phyloP scores from a whole-genome alignment of 768 basidiomycete genomes.

The Xerocomellus intermedius region DNA sequence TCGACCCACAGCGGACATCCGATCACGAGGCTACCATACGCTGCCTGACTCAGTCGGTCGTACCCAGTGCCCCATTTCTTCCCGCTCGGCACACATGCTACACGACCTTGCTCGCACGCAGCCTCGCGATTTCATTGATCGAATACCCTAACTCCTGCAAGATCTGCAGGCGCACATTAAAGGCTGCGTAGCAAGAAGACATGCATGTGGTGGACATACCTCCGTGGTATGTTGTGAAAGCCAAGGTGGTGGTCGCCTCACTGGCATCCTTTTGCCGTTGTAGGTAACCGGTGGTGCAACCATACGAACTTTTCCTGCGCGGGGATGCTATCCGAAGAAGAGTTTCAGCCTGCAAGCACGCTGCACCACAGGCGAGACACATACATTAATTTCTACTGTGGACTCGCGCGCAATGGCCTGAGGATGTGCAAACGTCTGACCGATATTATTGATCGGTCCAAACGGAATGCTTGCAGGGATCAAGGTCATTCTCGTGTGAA shows the following conservation, averaged over 20 bases:
- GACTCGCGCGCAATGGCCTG: conserved; percentile 75
- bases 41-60: background rate
- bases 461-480: conserved; percentile 60
- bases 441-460: conserved; percentile 90
- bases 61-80: conserved; percentile 20
- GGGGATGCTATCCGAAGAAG: conserved; percentile 53
- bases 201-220: conserved; percentile 38
- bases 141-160: conserved; percentile 44
- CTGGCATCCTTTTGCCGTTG: conserved; percentile 74
- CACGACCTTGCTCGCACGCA: conserved; percentile 45
- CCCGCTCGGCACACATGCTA: conserved; percentile 24
- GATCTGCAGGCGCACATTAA: conserved; percentile 30
- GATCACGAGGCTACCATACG: conserved; percentile 13
- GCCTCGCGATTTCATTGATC: conserved; percentile 37
- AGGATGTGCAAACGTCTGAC: conserved; percentile 87
- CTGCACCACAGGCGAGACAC: conserved; percentile 38
- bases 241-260: conserved; percentile 80
- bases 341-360: conserved; percentile 12
- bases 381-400: conserved; percentile 75
- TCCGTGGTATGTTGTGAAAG: conserved; percentile 81
- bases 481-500: conserved; percentile 9
- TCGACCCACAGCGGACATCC: conserved; percentile 32
- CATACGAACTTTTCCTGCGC: conserved; percentile 74
- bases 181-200: background rate
- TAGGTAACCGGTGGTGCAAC: conserved; percentile 81